phyloP scores from a whole-genome alignment of 371 early-diverging fungal species.

The Lichtheimia corymbifera region DNA sequence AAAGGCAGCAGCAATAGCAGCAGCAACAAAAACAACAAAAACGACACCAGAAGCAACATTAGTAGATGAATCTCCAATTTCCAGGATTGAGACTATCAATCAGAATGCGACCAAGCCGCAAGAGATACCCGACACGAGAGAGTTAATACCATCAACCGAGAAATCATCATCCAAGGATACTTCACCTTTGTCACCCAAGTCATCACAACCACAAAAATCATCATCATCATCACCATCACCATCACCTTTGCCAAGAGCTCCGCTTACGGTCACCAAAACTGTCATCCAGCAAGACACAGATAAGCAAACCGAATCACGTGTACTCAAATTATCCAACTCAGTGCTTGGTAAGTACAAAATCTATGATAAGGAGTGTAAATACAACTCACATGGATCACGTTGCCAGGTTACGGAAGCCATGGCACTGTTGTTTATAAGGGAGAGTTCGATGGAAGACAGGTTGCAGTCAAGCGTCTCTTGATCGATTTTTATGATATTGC shows the following conservation, averaged over 20 bases:
- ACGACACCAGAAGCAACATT: background rate
- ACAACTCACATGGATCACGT: background rate
- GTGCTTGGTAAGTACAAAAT: slow-evolving; percentile 36
- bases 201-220: background rate
- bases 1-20: background rate
- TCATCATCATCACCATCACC: background rate
- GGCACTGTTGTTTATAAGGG: slow-evolving; percentile 97
- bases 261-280: background rate
- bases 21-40: background rate
- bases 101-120: too few species aligned
- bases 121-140: too few species aligned
- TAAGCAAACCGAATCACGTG: slow-evolving; percentile 27
- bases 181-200: background rate
- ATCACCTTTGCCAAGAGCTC: background rate
- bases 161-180: background rate
- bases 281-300: slow-evolving; percentile 35
- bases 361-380: background rate
- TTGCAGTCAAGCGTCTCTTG: slow-evolving; percentile 94
- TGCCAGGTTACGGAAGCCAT: slow-evolving; percentile 90
- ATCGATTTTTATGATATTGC: slow-evolving; percentile 94
- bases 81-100: too few species aligned
- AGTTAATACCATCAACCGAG: too few species aligned
- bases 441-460: slow-evolving; percentile 83
- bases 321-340: slow-evolving; percentile 40
- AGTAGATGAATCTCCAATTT: too few species aligned